Conservation (phyloP, 345 rosid genomes). For the Leavenworthia alabamica region DNA sequence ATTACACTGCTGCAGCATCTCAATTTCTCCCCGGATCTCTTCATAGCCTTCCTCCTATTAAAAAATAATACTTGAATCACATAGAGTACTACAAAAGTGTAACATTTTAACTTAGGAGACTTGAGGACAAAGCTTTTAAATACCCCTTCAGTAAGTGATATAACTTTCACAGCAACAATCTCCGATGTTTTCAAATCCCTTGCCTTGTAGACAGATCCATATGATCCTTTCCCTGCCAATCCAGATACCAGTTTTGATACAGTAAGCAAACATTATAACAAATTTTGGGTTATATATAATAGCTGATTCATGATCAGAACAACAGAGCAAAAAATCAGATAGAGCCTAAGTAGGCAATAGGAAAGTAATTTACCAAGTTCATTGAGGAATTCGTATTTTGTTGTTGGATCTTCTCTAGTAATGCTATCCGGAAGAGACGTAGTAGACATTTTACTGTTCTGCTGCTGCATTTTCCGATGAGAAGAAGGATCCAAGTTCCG, state of each 20-base stretch:
- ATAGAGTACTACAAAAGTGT: neutral
- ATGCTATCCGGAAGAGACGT: slow-evolving; percentile 87
- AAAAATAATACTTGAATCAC: slow-evolving; percentile 16
- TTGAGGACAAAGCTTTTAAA: slow-evolving; percentile 18
- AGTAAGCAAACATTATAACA: neutral
- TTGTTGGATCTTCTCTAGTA: slow-evolving; percentile 82
- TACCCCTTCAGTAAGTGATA: slow-evolving; percentile 91
- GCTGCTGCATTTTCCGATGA: slow-evolving; percentile 36
- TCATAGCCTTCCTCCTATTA: slow-evolving; percentile 95
- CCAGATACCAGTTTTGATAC: slow-evolving; percentile 11
- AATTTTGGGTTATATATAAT: neutral
- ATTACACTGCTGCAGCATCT: slow-evolving; percentile 97
- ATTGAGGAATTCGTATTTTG: slow-evolving; percentile 86
- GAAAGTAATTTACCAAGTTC: slow-evolving; percentile 63
- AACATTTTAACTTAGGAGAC: neutral
- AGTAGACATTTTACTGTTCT: slow-evolving; percentile 55
- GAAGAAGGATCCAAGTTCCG: slow-evolving; percentile 35
- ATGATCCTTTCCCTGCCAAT: slow-evolving; percentile 88
- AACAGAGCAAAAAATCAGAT: neutral
- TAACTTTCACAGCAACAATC: slow-evolving; percentile 96
- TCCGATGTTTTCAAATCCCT: slow-evolving; percentile 89
- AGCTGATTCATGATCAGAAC: neutral
- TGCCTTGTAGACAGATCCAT: slow-evolving; percentile 97
- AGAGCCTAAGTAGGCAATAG: neutral
- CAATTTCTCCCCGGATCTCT: slow-evolving; percentile 97